Conservation (phyloP, 2,329 filamentous ascomycete genomes). For the Sporothrix luriei region DNA sequence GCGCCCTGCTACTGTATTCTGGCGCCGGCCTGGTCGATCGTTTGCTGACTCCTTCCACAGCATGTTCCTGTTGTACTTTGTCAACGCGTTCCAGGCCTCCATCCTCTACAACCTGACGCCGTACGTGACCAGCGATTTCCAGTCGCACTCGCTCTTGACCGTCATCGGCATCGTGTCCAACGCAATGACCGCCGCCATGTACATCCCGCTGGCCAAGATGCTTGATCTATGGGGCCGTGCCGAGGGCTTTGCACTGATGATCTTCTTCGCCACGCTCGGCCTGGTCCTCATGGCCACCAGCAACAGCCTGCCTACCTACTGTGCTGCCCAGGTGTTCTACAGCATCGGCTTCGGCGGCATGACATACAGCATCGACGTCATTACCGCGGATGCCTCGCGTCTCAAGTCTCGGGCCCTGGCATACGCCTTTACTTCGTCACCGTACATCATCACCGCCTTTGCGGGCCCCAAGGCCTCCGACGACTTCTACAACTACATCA, state of each 20-base stretch:
- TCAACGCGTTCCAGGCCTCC: conserved; percentile 52
- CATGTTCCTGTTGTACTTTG: conserved; percentile 55
- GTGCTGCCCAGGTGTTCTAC: conserved; percentile 60
- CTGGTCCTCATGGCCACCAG: conserved; percentile 64
- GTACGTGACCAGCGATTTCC: conserved; percentile 55
- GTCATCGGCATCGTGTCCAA: conserved; percentile 57
- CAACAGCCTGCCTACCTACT: conserved; percentile 55
- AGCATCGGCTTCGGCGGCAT: conserved; percentile 52
- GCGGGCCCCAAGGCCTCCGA: conserved; percentile 61
- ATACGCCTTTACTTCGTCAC: conserved; percentile 63
- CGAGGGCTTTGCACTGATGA: conserved; percentile 49
- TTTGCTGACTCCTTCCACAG: background rate
- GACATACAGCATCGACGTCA: conserved; percentile 58
- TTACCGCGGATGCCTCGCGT: conserved; percentile 65
- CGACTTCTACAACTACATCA: conserved; percentile 53
- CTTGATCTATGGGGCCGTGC: conserved; percentile 54
- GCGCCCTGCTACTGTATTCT: background rate
- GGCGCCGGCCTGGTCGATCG: background rate
- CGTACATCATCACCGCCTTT: conserved; percentile 64
- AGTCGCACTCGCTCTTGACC: conserved; percentile 56
- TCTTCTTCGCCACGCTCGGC: conserved; percentile 50
- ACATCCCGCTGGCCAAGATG: conserved; percentile 53
- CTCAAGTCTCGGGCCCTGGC: conserved; percentile 66
- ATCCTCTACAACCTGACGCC: conserved; percentile 45
- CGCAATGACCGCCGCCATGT: conserved; percentile 60